Evolutionary conservation across 805 yeast genomes (phyloP).

Genomic region (Metschnikowia sp.): DNA sequence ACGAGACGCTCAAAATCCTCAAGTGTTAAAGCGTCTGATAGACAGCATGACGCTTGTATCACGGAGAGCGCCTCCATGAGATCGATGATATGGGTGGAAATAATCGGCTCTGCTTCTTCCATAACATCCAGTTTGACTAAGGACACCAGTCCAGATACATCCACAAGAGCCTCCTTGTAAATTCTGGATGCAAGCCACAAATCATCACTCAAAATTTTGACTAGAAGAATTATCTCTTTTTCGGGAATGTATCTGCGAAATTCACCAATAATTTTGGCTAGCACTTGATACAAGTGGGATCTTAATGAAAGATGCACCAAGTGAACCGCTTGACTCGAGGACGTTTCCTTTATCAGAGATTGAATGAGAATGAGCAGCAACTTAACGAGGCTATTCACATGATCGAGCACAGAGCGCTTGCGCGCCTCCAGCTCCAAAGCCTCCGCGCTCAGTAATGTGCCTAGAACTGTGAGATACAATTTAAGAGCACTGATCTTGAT

Average conservation of each 20-base stretch:
- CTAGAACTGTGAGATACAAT: slow-evolving; percentile 51
- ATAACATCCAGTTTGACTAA: slow-evolving; percentile 14
- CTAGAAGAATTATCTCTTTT: slow-evolving; percentile 15
- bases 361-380: slow-evolving; percentile 7
- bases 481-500: slow-evolving; percentile 48
- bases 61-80: slow-evolving; percentile 30
- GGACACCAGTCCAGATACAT: slow-evolving; percentile 3
- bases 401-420: slow-evolving; percentile 29
- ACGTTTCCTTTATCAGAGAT: slow-evolving; percentile 1
- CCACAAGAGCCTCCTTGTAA: slow-evolving; percentile 14
- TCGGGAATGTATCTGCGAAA: slow-evolving; percentile 25
- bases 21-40: slow-evolving; percentile 18
- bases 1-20: slow-evolving; percentile 14
- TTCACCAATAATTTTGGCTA: slow-evolving; percentile 24
- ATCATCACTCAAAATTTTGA: slow-evolving; percentile 22
- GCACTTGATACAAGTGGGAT: slow-evolving; percentile 26
- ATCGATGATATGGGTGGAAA: slow-evolving; percentile 27
- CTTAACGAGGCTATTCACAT: slow-evolving; percentile 16
- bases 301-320: slow-evolving; percentile 23
- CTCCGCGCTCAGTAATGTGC: slow-evolving; percentile 51
- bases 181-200: slow-evolving; percentile 17
- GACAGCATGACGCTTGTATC: slow-evolving; percentile 23
- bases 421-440: slow-evolving; percentile 38
- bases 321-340: slow-evolving; percentile 1
- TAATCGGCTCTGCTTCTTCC: slow-evolving; percentile 17